Conservation (phyloP, 768 basidiomycete genomes). For the Phylloporus arenicola region DNA sequence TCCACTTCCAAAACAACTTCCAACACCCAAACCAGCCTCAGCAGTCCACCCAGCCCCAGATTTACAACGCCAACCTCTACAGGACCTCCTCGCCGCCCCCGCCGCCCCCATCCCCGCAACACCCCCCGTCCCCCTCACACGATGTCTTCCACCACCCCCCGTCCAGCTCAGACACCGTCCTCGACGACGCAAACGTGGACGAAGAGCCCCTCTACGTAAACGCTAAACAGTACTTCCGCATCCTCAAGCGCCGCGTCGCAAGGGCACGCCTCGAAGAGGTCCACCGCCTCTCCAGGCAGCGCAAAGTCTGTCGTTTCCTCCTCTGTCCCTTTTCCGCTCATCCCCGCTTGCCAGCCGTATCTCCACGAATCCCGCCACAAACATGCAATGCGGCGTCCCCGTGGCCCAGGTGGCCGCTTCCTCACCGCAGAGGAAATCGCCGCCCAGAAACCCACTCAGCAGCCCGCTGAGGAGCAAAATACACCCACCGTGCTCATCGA, state of each 20-base stretch:
- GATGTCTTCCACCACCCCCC: slow-evolving; percentile 29
- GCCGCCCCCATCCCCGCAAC: slow-evolving; percentile 19
- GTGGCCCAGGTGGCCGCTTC: slow-evolving; percentile 96
- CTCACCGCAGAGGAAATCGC: slow-evolving; percentile 95
- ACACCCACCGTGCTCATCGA: slow-evolving; percentile 16
- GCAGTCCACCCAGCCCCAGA: slow-evolving; percentile 19
- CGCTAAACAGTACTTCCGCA: slow-evolving; percentile 98
- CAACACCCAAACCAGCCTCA: slow-evolving; percentile 20
- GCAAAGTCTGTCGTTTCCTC: slow-evolving; percentile 58
- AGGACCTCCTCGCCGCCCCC: slow-evolving; percentile 30
- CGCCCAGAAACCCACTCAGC: slow-evolving; percentile 54
- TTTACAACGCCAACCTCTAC: slow-evolving; percentile 22
- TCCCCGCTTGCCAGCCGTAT: slow-evolving; percentile 63
- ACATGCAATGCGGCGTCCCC: slow-evolving; percentile 94
- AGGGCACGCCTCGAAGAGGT: slow-evolving; percentile 90
- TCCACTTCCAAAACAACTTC: slow-evolving; percentile 30
- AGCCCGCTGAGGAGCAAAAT: slow-evolving; percentile 23
- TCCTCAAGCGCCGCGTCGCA: slow-evolving; percentile 90
- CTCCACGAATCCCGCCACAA: slow-evolving; percentile 97
- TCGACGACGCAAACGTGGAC: slow-evolving; percentile 53
- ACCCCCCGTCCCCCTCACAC: slow-evolving; percentile 25
- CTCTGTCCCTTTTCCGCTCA: slow-evolving; percentile 2
- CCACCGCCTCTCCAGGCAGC: slow-evolving; percentile 84
- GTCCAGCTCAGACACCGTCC: slow-evolving; percentile 19
- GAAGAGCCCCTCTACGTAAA: slow-evolving; percentile 99